Conservation (phyloP, 306 rosid species). For the Canavalia ensiformis region DNA sequence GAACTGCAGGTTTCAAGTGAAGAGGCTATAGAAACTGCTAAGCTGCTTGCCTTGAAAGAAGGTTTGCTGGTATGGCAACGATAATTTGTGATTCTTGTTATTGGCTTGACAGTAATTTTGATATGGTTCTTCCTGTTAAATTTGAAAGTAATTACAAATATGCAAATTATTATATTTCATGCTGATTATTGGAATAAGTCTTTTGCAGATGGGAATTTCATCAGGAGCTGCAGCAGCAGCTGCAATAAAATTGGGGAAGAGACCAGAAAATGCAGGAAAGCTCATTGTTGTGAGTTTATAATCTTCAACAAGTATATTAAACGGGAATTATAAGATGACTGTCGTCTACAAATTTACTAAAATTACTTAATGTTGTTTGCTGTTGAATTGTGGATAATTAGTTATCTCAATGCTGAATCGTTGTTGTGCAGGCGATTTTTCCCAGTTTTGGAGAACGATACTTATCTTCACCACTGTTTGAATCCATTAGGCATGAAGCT, state of each 20-base stretch:
- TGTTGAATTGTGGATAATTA: background rate
- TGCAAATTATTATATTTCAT: background rate
- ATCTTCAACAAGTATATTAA: conserved; percentile 18
- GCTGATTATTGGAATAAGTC: background rate
- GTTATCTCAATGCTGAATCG: conserved; percentile 14
- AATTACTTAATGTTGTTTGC: conserved; percentile 7
- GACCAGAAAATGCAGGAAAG: conserved; percentile 79
- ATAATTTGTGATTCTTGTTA: background rate
- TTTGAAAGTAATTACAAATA: background rate
- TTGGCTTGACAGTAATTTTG: background rate
- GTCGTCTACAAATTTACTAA: background rate
- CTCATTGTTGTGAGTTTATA: conserved; percentile 70
- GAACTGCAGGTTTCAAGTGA: conserved; percentile 65
- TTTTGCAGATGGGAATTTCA: conserved; percentile 80
- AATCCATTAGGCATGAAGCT: conserved; percentile 67
- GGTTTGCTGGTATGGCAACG: conserved; percentile 71
- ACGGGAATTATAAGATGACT: conserved; percentile 9
- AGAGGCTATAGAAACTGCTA: conserved; percentile 80
- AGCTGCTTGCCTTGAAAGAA: conserved; percentile 78
- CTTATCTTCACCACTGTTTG: conserved; percentile 65
- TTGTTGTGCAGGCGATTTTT: conserved; percentile 61
- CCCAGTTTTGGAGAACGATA: conserved; percentile 79
- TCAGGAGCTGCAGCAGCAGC: conserved; percentile 91
- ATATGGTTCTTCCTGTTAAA: background rate
- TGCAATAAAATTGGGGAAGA: conserved; percentile 72